Conservation (phyloP, 176 grass and related monocot genomes). For the Alloteropsis semialata region DNA sequence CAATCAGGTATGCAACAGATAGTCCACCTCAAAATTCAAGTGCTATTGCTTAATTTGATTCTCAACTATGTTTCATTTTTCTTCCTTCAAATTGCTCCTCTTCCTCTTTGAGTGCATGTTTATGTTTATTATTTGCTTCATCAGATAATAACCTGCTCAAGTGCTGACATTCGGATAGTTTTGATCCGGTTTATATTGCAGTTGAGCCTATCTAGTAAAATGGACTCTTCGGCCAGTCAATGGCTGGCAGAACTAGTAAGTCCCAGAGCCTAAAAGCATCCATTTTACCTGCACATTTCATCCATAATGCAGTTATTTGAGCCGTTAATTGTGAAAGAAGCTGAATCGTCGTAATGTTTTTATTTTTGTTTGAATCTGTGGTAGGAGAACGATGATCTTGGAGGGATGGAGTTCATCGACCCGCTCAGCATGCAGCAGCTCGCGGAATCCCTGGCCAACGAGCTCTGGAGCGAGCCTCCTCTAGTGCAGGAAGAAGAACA, state of each 20-base stretch:
- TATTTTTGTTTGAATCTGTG: neutral
- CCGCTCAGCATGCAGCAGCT: constrained; percentile 23
- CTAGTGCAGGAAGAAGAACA: neutral
- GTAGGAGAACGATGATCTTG: neutral
- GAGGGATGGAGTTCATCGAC: neutral
- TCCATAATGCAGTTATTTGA: too few relatives aligned
- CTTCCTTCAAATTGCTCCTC: neutral
- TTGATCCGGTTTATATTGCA: neutral
- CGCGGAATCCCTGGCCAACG: constrained; percentile 11
- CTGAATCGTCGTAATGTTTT: too few relatives aligned
- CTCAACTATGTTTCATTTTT: neutral
- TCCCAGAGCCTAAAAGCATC: too few relatives aligned
- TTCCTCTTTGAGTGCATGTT: neutral
- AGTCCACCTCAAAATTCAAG: neutral
- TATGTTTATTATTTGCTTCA: neutral
- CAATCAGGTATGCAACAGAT: neutral
- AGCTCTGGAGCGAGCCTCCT: neutral
- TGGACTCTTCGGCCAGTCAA: constrained; percentile 1
- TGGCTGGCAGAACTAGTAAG: constrained; percentile 26
- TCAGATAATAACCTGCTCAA: neutral
- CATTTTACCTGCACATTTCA: neutral
- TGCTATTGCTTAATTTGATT: neutral
- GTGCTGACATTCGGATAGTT: neutral
- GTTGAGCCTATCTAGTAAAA: neutral
- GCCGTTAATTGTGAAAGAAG: too few relatives aligned